A percentile compares a stretch with the other conserved stretches of the same genome.
Conservation (phyloP, 2,329 filamentous ascomycete genomes). For the Fusarium stilboides region DNA sequence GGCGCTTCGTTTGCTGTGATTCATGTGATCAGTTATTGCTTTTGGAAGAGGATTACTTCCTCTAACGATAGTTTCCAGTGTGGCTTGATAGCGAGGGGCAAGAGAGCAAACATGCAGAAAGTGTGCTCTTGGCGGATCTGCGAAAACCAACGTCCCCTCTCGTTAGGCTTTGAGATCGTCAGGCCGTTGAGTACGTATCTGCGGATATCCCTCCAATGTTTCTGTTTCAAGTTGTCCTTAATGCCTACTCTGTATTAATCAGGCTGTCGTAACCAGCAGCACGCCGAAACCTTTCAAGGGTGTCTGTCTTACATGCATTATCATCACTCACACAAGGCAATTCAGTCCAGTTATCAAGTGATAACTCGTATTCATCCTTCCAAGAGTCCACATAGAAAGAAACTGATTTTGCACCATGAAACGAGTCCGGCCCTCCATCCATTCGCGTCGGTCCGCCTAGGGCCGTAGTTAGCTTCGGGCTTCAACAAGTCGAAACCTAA, state of each 20-base stretch:
- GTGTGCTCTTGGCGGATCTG: not conserved
- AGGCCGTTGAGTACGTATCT: conserved; percentile 5
- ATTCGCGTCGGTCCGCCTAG: conserved; percentile 34
- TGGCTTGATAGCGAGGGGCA: conserved; percentile 28
- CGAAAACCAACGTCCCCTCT: not conserved
- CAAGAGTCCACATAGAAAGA: conserved; percentile 5
- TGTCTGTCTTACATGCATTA: conserved; percentile 16
- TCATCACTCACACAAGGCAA: conserved; percentile 20
- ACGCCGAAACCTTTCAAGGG: conserved; percentile 12
- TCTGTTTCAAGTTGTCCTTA: conserved; percentile 23
- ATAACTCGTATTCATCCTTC: conserved; percentile 8
- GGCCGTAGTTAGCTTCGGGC: conserved; percentile 36
- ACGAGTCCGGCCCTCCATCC: conserved; percentile 27
- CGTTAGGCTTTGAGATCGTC: not conserved
- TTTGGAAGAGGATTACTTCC: conserved; percentile 15
- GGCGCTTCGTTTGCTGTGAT: conserved; percentile 21
- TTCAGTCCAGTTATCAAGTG: conserved; percentile 3
- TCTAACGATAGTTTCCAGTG: conserved; percentile 18
- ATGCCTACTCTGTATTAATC: conserved; percentile 18
- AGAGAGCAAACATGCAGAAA: conserved; percentile 11
- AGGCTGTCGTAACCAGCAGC: conserved; percentile 29
- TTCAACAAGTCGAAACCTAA: conserved; percentile 29
- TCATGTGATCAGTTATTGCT: conserved; percentile 34
- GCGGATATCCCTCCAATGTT: conserved; percentile 1
- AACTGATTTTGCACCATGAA: conserved; percentile 19